Evolutionary conservation across 129 eudicot genomes (phyloP), one percentile per base, ranked within the genome.

Genomic region (Erigeron canadensis): DNA sequence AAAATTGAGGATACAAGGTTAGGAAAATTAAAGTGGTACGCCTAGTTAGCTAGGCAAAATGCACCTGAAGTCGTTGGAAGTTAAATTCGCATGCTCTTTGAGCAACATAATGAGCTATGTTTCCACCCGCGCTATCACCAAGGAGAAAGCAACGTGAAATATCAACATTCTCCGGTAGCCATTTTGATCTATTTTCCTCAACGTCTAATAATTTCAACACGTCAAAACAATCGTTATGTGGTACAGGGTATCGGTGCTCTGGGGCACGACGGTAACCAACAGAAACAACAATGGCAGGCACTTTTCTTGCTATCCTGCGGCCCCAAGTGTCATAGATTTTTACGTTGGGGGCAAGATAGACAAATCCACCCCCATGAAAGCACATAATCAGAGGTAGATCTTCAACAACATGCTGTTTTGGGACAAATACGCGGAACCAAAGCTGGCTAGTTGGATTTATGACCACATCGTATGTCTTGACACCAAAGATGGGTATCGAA

Each of bases 101-200:
- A 56, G 72, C 66, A 21, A 81, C 79, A 69, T 76, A 70, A 74
- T 71, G 85, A 70, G 81, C 78, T 13, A 81, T 42, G 50, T 81
- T 73, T 38, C 81, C 85, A n/a, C 85, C 85, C 11, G 79, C 85
- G 47, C 85, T 81, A 57, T 81, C 85, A 17, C 85, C 85, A 9
- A 62, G 81, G 1, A 81, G 11, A 57, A 81, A 81, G 44, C 84
- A 81, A 0, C 51, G 70, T 15, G 84, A 76, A 58, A 81, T 53
- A 44, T 75, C 62, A 5, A 53, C 77, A 40, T 81, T 76, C 42
- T 56, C 61, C 17, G 84, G 84, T 21, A 81, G 71, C 12, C 72
- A 43, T 11, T 59, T 40, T 3, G 12, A 65, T 21, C 67, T 18
- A 10, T 41, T 69, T 7, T 70, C 79, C 12, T 74, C 59, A 40